These are phyloP conservation scores for Rhododendron simsii DNA, from an alignment of 148 eudicot species.

Conservation along the genomic window DNA sequence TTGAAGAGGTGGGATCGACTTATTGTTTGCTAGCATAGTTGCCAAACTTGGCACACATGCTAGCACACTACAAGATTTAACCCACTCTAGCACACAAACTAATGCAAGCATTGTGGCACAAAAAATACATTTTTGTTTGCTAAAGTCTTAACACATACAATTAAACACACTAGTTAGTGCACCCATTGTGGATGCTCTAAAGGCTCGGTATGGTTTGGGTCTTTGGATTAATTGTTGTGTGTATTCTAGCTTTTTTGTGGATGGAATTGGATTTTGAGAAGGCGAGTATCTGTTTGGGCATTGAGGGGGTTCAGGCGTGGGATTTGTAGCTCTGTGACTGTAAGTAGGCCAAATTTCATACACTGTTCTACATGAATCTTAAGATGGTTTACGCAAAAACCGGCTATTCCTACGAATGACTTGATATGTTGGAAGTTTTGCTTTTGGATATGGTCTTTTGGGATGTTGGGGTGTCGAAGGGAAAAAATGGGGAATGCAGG, in stretches of 20 bases:
- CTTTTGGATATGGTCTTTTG: not conserved
- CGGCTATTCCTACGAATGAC: not conserved
- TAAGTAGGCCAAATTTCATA: not conserved
- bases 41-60: too few relatives aligned
- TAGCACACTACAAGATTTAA: too few relatives aligned
- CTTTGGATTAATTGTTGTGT: not conserved
- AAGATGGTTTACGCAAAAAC: not conserved
- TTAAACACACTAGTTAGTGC: too few relatives aligned
- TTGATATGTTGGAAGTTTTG: not conserved
- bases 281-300: not conserved
- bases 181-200: too few relatives aligned
- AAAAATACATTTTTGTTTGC: too few relatives aligned
- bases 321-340: not conserved
- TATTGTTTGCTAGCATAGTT: too few relatives aligned
- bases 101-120: too few relatives aligned
- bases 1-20: too few relatives aligned
- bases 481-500: not conserved
- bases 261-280: not conserved
- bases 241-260: not conserved
- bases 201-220: not conserved
- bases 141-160: too few relatives aligned
- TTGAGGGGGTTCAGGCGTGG: not conserved
- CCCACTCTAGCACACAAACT: too few relatives aligned
- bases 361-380: not conserved
- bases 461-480: not conserved